Conservation (phyloP, 1,284 basidiomycete genomes). For the Sutorius eximius region DNA sequence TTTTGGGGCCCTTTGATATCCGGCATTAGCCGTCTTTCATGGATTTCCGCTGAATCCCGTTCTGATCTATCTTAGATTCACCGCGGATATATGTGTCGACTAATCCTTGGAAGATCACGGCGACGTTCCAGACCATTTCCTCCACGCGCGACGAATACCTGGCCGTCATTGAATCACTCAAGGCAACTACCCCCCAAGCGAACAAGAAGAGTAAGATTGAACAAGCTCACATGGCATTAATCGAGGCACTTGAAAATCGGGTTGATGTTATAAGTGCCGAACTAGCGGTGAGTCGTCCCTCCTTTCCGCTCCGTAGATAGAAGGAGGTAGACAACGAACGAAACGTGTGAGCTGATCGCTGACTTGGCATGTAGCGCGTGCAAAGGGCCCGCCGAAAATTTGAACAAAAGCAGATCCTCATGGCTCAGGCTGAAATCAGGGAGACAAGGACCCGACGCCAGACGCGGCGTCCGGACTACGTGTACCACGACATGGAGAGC, state of each 20-base stretch:
- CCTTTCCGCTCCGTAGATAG: constrained; percentile 11
- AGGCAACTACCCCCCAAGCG: constrained; percentile 49
- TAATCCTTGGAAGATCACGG: constrained; percentile 82
- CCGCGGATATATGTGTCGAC: constrained; percentile 76
- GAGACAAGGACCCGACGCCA: constrained; percentile 72
- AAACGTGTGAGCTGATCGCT: constrained; percentile 27
- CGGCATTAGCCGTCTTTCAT: constrained; percentile 41
- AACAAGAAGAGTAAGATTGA: constrained; percentile 56
- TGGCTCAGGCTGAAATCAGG: constrained; percentile 72
- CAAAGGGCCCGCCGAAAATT: constrained; percentile 65
- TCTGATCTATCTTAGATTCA: constrained; percentile 57
- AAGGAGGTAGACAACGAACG: constrained; percentile 11
- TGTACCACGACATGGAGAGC: constrained; percentile 63
- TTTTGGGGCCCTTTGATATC: constrained; percentile 39
- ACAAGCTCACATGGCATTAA: constrained; percentile 56
- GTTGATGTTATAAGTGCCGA: constrained; percentile 67
- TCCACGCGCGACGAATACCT: constrained; percentile 72
- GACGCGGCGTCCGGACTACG: constrained; percentile 73
- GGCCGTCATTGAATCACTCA: constrained; percentile 58
- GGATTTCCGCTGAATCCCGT: constrained; percentile 37
- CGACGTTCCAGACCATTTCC: constrained; percentile 66
- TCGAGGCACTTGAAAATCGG: constrained; percentile 59
- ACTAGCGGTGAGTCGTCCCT: constrained; percentile 54
- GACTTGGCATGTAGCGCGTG: constrained; percentile 53
- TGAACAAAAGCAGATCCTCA: constrained; percentile 61